Conservation (phyloP, 441 rosid species). For the Erodium texanum region DNA sequence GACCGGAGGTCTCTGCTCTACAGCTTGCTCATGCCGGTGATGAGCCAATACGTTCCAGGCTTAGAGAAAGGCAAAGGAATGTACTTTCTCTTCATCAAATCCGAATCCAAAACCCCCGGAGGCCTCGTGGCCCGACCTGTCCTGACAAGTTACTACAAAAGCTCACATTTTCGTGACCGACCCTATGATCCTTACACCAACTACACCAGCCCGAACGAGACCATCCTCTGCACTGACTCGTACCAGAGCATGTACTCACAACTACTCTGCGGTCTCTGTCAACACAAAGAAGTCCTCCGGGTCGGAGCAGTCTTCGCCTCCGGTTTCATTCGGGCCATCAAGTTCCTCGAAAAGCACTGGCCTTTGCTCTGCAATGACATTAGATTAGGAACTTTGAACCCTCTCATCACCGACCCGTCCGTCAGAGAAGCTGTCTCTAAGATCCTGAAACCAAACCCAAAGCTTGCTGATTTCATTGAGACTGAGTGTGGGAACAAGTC, state of each 20-base stretch:
- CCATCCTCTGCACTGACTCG: slow-evolving; percentile 87
- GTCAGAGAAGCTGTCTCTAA: slow-evolving; percentile 64
- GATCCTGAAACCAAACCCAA: slow-evolving; percentile 66
- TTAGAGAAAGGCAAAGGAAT: slow-evolving; percentile 94
- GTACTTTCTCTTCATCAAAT: slow-evolving; percentile 88
- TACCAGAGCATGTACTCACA: slow-evolving; percentile 80
- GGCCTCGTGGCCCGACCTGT: slow-evolving; percentile 88
- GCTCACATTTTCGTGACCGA: slow-evolving; percentile 66
- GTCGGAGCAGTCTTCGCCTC: slow-evolving; percentile 98
- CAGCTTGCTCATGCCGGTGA: slow-evolving; percentile 87
- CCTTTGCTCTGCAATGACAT: slow-evolving; percentile 44
- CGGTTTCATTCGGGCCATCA: slow-evolving; percentile 88
- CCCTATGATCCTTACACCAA: slow-evolving; percentile 82
- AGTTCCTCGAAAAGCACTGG: slow-evolving; percentile 85
- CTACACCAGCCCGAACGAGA: slow-evolving; percentile 95
- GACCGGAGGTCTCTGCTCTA: slow-evolving; percentile 70
- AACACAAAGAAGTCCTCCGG: slow-evolving; percentile 69
- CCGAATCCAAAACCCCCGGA: slow-evolving; percentile 80
- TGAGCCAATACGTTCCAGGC: slow-evolving; percentile 73
- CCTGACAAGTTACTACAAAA: slow-evolving; percentile 86
- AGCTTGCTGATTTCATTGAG: slow-evolving; percentile 65
- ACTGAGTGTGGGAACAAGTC: slow-evolving; percentile 49
- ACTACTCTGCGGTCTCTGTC: slow-evolving; percentile 40
- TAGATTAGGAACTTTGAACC: slow-evolving; percentile 48
- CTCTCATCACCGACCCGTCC: slow-evolving; percentile 55